Evolutionary conservation across 2,329 filamentous ascomycete genomes (phyloP), one percentile per base, ranked within the genome.

Genomic region (Thermoascus crustaceus): DNA sequence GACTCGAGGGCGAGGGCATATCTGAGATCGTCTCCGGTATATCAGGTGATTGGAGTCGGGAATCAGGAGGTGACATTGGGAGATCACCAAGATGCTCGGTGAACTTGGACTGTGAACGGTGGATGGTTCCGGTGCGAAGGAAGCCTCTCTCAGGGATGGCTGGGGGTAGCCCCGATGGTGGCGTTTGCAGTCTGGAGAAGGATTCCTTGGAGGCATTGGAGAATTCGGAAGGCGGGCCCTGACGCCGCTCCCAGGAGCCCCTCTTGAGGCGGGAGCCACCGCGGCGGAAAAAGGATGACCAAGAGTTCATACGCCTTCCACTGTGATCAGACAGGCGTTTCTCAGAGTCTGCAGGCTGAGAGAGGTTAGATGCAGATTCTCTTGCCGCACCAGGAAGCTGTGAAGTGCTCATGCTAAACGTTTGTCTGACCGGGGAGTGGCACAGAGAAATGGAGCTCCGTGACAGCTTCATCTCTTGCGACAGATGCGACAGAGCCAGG

Each of bases 141-240:
- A 69, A 67, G 2, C 59, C 52, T 35, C 60, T 58, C 5, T 60
- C 55, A 9, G 60, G 54, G 20, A 60, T 51, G 7, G 58, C 48
- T 3, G 61, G 55, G 11, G 56, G 46, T 8, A 55, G 45, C 4
- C 23, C 48, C 16, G 71, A 57, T 37, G 73, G 69, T 31, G 68
- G 70, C 18, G 67, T 64, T 35, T 61, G 65, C 38, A 78, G 67
- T 44, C 67, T 70, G 42, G 72, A 70, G 64, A 94, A 89, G 10
- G 88, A 93, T 52, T 94, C 88, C 44, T 87, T 76, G 1, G 88
- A 94, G 0, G 86, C 85, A 52, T 94, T 94, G 4, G 86, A 87
- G 55, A 94, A 91, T n/a, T 88, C 87, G 0, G 85, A 82, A 3
- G 82, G 73, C 2, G 54, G 69, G 43, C 55, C 73, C 61, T 64